Conservation (phyloP, 108 stramenopile species). For the Stephanodiscus minutulus region DNA sequence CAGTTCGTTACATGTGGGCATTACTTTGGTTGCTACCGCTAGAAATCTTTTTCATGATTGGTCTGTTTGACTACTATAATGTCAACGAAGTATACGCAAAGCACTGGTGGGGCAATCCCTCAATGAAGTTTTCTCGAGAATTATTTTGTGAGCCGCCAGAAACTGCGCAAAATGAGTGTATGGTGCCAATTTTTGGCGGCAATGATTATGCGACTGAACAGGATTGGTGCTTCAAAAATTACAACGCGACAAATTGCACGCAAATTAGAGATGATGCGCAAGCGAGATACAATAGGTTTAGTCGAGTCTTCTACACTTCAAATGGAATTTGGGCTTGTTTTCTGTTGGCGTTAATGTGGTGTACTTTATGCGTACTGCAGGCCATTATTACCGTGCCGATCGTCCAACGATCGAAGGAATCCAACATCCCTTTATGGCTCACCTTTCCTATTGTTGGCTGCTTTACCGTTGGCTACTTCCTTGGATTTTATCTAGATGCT, state of each 20-base stretch:
- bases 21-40: conserved; percentile 65
- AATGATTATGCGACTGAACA: conserved; percentile 45
- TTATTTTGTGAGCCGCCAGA: conserved; percentile 50
- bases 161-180: conserved; percentile 59
- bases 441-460: conserved; percentile 69
- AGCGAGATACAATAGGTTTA: conserved; percentile 26
- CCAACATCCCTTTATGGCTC: conserved; percentile 84
- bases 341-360: conserved; percentile 42
- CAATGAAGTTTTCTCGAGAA: conserved; percentile 48
- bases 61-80: conserved; percentile 57
- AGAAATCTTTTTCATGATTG: conserved; percentile 48
- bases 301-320: conserved; percentile 44
- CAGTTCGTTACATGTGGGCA: conserved; percentile 74
- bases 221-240: conserved; percentile 61
- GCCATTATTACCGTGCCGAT: conserved; percentile 78
- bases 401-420: conserved; percentile 81
- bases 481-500: conserved; percentile 56
- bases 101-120: conserved; percentile 55
- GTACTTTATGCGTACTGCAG: conserved; percentile 67
- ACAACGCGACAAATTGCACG: conserved; percentile 59
- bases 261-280: conserved; percentile 67
- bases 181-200: conserved; percentile 71
- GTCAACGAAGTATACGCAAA: conserved; percentile 71
- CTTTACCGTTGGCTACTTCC: conserved; percentile 49
- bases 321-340: conserved; percentile 47